Percentiles rank a stretch among this genome's conserved stretches.
Evolutionary conservation across 176 grass and related monocot genomes (phyloP).

Genomic region (Chrysopogon serrulatus): DNA sequence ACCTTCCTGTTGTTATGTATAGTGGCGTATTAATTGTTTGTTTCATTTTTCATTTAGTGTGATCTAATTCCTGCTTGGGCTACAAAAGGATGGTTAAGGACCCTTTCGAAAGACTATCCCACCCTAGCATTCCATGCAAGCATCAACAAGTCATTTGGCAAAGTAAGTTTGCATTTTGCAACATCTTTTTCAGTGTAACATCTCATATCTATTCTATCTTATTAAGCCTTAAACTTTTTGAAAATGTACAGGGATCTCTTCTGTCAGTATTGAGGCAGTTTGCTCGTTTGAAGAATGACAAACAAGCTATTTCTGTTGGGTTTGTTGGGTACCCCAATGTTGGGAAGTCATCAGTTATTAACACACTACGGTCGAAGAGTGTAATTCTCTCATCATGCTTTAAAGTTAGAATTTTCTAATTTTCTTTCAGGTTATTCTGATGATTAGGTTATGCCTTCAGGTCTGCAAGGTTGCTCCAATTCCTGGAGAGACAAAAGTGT

Average conservation of each 20-base stretch:
- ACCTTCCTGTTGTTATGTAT: not conserved
- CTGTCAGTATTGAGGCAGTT: conserved; percentile 90
- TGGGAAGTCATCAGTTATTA: conserved; percentile 98
- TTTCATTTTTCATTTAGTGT: conserved; percentile 46
- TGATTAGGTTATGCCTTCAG: conserved; percentile 39
- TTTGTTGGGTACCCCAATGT: conserved; percentile 99
- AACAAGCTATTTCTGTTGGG: conserved; percentile 96
- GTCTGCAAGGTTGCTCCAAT: conserved; percentile 98
- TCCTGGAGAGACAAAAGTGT: conserved; percentile 95
- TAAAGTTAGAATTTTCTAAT: not conserved
- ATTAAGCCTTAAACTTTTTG: not conserved
- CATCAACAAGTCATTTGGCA: conserved; percentile 93
- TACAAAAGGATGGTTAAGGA: conserved; percentile 89
- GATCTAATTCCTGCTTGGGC: conserved; percentile 95
- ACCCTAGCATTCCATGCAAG: conserved; percentile 96
- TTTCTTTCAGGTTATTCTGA: conserved; percentile 6
- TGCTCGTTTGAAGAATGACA: conserved; percentile 89
- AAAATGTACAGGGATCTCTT: conserved; percentile 69
- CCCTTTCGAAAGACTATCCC: conserved; percentile 83
- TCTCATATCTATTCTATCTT: not conserved
- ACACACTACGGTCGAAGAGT: conserved; percentile 93
- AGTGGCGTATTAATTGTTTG: not conserved
- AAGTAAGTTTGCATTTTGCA: conserved; percentile 43
- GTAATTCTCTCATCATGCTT: conserved; percentile 42
- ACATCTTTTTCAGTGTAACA: not conserved